Evolutionary conservation across 805 yeast species (phyloP).

Genomic region (Grigorovia transvaalensis): DNA sequence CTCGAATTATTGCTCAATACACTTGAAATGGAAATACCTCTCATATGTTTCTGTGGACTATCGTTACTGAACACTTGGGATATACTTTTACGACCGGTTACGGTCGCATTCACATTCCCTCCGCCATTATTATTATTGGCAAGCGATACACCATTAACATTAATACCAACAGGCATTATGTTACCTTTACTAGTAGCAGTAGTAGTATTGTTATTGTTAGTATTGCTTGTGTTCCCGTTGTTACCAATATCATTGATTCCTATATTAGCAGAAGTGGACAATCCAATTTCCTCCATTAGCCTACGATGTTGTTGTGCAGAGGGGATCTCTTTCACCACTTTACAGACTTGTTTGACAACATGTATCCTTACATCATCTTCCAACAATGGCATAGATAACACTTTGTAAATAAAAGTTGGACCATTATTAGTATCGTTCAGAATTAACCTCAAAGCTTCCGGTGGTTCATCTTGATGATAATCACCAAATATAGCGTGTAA

Average conservation of each 20-base stretch:
- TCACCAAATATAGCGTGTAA: slow-evolving; percentile 58
- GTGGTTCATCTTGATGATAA: slow-evolving; percentile 30
- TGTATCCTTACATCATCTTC: slow-evolving; percentile 47
- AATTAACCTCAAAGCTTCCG: slow-evolving; percentile 44
- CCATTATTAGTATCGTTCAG: slow-evolving; percentile 62
- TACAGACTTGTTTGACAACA: slow-evolving; percentile 51
- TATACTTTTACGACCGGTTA: neutral
- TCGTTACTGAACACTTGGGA: neutral
- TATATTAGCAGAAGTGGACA: slow-evolving; percentile 20
- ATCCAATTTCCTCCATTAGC: slow-evolving; percentile 85
- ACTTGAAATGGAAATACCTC: slow-evolving; percentile 26
- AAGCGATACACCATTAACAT: neutral
- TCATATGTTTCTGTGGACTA: slow-evolving; percentile 11
- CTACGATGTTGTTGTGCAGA: slow-evolving; percentile 71
- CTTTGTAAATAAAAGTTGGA: slow-evolving; percentile 67
- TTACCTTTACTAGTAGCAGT: slow-evolving; percentile 1
- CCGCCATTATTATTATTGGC: neutral
- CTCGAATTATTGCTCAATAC: slow-evolving; percentile 24
- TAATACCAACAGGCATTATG: neutral
- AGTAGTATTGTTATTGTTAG: neutral
- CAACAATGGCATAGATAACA: slow-evolving; percentile 61
- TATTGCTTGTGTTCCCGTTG: neutral
- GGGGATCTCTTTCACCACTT: slow-evolving; percentile 49
- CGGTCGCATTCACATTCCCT: neutral
- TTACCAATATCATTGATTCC: too few relatives aligned